These are phyloP conservation scores for Musa beccarii DNA, from an alignment of 176 grass and related monocot genomes.

Conservation along the genomic window DNA sequence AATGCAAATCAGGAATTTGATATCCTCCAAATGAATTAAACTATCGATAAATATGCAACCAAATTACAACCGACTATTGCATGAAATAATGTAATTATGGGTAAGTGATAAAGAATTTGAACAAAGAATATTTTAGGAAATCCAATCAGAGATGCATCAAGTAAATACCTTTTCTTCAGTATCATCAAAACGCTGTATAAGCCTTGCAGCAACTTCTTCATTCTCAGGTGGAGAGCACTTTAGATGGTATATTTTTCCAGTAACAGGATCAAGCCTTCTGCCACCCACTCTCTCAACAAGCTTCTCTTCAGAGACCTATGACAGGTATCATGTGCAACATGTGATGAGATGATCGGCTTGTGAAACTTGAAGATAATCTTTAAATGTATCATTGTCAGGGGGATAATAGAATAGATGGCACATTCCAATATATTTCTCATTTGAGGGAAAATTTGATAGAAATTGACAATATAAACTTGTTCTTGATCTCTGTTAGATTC, in stretches of 20 bases:
- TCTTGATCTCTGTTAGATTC: background rate
- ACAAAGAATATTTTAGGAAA: background rate
- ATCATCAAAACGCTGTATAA: conserved; percentile 90
- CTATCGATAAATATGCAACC: background rate
- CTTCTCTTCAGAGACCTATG: conserved; percentile 67
- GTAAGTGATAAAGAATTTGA: background rate
- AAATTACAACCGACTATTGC: background rate
- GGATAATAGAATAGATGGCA: background rate
- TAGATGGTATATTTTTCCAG: conserved; percentile 95
- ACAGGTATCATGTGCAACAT: background rate
- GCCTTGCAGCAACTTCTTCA: conserved; percentile 84
- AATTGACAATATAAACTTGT: background rate
- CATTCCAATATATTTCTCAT: background rate
- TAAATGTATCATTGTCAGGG: background rate
- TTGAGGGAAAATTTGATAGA: background rate
- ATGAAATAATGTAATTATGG: background rate
- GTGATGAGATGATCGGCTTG: background rate
- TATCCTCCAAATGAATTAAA: background rate
- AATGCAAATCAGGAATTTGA: background rate
- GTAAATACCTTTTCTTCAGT: conserved; percentile 87
- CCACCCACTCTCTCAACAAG: conserved; percentile 94
- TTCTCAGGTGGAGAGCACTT: conserved; percentile 91
- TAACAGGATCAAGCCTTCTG: conserved; percentile 74
- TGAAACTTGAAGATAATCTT: background rate
- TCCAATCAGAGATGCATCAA: conserved; percentile 10